phyloP scores from a whole-genome alignment of 2,329 filamentous ascomycete species.

The Ilyonectria sp. region DNA sequence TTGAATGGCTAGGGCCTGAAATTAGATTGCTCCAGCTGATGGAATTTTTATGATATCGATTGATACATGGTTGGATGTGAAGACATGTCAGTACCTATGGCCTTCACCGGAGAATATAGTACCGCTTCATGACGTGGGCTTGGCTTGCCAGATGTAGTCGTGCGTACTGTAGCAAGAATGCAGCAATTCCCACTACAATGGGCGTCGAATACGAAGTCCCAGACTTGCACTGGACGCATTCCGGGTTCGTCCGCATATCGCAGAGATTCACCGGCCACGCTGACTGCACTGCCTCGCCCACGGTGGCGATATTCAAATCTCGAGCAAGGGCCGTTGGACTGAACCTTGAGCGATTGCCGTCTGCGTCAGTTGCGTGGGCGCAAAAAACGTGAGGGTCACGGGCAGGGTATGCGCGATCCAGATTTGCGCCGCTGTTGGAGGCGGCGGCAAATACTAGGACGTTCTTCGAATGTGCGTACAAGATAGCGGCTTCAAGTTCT shows the following conservation, averaged over 20 bases:
- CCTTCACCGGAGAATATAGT: too few relatives aligned
- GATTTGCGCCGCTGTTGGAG: slow-evolving; percentile 20
- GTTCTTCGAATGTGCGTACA: background rate
- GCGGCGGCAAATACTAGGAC: slow-evolving; percentile 31
- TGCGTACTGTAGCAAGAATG: slow-evolving; percentile 18
- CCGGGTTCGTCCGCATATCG: background rate
- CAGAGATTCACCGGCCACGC: slow-evolving; percentile 25
- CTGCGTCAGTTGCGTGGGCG: slow-evolving; percentile 27
- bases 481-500: background rate
- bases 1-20: too few relatives aligned
- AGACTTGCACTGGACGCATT: background rate
- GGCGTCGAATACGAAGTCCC: slow-evolving; percentile 32
- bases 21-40: too few relatives aligned
- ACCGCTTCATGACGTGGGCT: too few relatives aligned
- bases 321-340: slow-evolving; percentile 23
- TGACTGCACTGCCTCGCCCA: slow-evolving; percentile 29
- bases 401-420: slow-evolving; percentile 29
- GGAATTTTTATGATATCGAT: too few relatives aligned
- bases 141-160: slow-evolving; percentile 10
- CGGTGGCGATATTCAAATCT: slow-evolving; percentile 21
- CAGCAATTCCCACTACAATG: slow-evolving; percentile 17
- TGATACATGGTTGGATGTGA: too few relatives aligned
- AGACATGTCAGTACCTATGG: too few relatives aligned
- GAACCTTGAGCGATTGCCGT: slow-evolving; percentile 24
- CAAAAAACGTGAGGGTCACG: slow-evolving; percentile 26